These are phyloP conservation scores for Capsicum pubescens DNA, from an alignment of 257 asterid genomes.

Conservation along the genomic window DNA sequence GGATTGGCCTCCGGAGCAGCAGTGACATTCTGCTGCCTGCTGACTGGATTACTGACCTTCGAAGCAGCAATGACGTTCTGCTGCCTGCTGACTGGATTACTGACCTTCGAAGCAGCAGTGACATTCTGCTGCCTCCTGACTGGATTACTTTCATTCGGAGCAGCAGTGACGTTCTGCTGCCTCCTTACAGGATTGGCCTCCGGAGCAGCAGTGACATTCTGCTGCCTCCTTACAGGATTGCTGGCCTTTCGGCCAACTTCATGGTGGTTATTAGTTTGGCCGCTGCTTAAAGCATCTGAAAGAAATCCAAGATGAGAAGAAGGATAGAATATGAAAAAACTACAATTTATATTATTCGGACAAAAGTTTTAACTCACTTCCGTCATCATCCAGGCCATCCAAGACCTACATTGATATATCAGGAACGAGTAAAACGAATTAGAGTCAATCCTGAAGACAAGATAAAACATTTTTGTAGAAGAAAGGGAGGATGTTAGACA, in stretches of 20 bases:
- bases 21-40: no score
- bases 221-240: no score
- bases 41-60: no score
- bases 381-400: constrained; percentile 91
- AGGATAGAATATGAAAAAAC: constrained; percentile 41
- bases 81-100: no score
- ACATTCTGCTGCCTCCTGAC: no score
- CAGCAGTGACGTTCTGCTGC: no score
- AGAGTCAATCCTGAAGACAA: constrained; percentile 26
- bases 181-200: no score
- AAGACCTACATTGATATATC: constrained; percentile 62
- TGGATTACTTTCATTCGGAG: no score
- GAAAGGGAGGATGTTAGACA: not conserved
- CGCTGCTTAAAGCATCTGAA: constrained; percentile 77
- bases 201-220: no score
- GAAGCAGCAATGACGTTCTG: no score
- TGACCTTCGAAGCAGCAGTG: no score
- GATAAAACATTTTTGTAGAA: not conserved
- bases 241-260: constrained; percentile 51
- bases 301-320: constrained; percentile 45
- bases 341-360: constrained; percentile 39
- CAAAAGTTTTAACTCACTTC: constrained; percentile 72
- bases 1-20: no score
- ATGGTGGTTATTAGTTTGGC: constrained; percentile 60
- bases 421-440: constrained; percentile 33